Conservation (phyloP, 306 rosid species). For the Acmispon strigosus region DNA sequence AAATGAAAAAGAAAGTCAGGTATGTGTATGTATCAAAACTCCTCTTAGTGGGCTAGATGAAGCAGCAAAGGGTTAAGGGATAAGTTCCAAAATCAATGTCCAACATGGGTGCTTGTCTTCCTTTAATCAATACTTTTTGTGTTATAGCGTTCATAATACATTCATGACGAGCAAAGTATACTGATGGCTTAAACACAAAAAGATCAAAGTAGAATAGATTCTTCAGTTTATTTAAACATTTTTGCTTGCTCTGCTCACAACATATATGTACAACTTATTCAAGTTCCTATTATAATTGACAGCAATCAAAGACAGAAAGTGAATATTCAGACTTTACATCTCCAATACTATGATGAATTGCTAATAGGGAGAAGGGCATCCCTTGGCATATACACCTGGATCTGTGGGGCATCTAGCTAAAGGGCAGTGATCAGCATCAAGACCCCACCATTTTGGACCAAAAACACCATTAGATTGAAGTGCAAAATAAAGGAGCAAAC, state of each 20-base stretch:
- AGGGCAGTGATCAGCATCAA: constrained; percentile 27
- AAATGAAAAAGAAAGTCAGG: too few species aligned
- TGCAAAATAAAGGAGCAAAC: constrained; percentile 34
- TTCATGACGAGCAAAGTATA: constrained; percentile 74
- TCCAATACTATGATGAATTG: not conserved
- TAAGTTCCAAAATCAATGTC: constrained; percentile 97
- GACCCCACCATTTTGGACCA: constrained; percentile 67
- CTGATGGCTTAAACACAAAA: too few species aligned
- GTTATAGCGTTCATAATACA: constrained; percentile 74
- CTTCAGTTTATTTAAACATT: too few species aligned
- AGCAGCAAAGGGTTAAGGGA: constrained; percentile 89
- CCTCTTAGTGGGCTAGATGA: constrained; percentile 99
- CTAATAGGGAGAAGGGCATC: constrained; percentile 34
- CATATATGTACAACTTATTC: too few species aligned
- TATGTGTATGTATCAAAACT: too few species aligned
- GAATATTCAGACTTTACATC: not conserved
- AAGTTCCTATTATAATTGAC: too few species aligned
- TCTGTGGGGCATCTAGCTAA: constrained; percentile 60
- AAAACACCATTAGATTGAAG: constrained; percentile 30
- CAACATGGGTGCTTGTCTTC: constrained; percentile 96
- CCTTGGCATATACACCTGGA: constrained; percentile 35
- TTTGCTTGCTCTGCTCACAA: too few species aligned
- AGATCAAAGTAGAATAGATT: too few species aligned
- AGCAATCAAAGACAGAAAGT: not conserved
- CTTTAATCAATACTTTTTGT: constrained; percentile 84